Evolutionary conservation across 352 stramenopile genomes (phyloP), one percentile per base, ranked within the genome.

Genomic region (Pythium aphanidermatum): DNA sequence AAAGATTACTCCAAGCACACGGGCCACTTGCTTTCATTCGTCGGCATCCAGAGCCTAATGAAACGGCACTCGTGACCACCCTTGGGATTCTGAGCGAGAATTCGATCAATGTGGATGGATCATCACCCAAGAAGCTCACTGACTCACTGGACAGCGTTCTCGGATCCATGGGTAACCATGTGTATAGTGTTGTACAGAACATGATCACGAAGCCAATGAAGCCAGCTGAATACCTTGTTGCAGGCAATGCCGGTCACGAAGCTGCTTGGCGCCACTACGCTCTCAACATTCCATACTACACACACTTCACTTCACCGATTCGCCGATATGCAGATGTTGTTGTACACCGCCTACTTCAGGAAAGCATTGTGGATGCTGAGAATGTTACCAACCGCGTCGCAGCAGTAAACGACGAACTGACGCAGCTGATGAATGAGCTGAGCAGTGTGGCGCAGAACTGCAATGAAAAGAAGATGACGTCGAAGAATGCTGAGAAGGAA

Each of bases 281-380:
- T 7, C 64, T 99, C 23, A 97, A 98, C 51, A 98, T 98, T 48
- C 93, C 92, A 8, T 98, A 97, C 69, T 99, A 99, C 58, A 98
- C 95, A 20, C 95, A 99, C 58, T 99, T 99, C 51, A 99, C 95
- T n/a, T 96, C 78, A 16, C 96, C 96, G 1, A 99, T 99, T 72
- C 76, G 95, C 31, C 74, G 94, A 37, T 98, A 98, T 58, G 78
- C 83, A 0, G 83, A 92, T 25, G 74, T 92, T 29, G 70, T 85
- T n/a, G 79, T 92, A 12, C 79, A 92, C 27, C 72, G 76, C 1
- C 32, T 89, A 17, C 51, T 92, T 25, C 67, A 83, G 37, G 65
- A 80, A 30, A 84, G 70, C 29, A 34, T 86, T 11, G 55, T 49
- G 25, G 33, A 60, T 0, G 32, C 36, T 4, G 46, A 64, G 6